Conservation (phyloP, 1,139 yeast species). For the Taphrina confusa region DNA sequence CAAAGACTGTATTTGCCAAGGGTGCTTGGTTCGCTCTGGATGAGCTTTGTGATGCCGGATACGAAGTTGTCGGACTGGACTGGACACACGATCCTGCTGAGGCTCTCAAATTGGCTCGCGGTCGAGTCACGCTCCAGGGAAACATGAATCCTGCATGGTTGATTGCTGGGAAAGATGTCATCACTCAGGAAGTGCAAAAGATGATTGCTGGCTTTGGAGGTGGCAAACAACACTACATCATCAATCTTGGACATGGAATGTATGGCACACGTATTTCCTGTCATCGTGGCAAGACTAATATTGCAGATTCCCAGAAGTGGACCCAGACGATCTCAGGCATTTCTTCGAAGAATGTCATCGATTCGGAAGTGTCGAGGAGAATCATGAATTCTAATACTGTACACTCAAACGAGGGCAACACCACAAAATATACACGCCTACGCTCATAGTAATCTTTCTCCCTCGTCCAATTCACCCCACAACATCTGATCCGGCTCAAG, state of each 20-base stretch:
- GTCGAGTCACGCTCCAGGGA: slow-evolving; percentile 87
- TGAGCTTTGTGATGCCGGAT: slow-evolving; percentile 78
- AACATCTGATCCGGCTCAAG: neutral
- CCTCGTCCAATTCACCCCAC: slow-evolving; percentile 13
- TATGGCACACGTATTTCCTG: neutral
- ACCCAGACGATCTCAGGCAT: slow-evolving; percentile 35
- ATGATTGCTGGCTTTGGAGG: slow-evolving; percentile 92
- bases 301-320: slow-evolving; percentile 34
- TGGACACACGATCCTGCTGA: slow-evolving; percentile 87
- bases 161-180: slow-evolving; percentile 82
- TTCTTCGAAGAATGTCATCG: slow-evolving; percentile 36
- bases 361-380: slow-evolving; percentile 31
- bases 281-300: neutral
- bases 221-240: slow-evolving; percentile 62
- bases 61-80: slow-evolving; percentile 84
- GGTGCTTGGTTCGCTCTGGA: slow-evolving; percentile 98
- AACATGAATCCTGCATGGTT: slow-evolving; percentile 93
- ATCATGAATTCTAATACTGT: slow-evolving; percentile 25
- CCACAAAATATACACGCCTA: neutral
- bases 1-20: slow-evolving; percentile 88
- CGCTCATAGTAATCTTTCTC: slow-evolving; percentile 1
- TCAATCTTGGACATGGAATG: slow-evolving; percentile 37
- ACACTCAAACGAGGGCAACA: neutral
- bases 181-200: slow-evolving; percentile 73
- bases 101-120: slow-evolving; percentile 75